Conservation (phyloP, 352 stramenopile species). For the Halophytophthora polymorphica region DNA sequence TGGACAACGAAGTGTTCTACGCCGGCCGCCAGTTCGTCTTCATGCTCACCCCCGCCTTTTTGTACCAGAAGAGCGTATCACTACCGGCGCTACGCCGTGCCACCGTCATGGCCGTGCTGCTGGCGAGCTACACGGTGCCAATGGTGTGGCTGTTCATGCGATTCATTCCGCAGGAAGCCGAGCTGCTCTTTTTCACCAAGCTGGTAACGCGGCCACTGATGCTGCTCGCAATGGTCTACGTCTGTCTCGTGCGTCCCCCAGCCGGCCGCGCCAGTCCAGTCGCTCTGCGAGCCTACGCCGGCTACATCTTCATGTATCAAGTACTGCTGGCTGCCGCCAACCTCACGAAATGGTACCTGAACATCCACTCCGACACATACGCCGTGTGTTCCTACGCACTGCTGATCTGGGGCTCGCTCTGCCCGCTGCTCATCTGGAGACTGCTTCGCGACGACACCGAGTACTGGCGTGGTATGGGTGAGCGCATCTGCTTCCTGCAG, state of each 20-base stretch:
- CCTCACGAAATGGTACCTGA: conserved; percentile 14
- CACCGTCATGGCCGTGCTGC: conserved; percentile 31
- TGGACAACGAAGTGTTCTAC: conserved; percentile 41
- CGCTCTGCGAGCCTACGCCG: conserved; percentile 28
- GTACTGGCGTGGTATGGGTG: conserved; percentile 40
- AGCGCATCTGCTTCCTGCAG: conserved; percentile 36
- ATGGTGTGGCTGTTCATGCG: conserved; percentile 25
- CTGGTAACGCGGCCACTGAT: conserved; percentile 15
- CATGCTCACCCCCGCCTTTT: conserved; percentile 41
- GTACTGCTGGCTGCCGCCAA: conserved; percentile 18
- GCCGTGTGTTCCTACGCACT: conserved; percentile 21
- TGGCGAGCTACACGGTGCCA: conserved; percentile 45
- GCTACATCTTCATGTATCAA: conserved; percentile 29
- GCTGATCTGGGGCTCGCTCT: conserved; percentile 24
- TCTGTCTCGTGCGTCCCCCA: conserved; percentile 30
- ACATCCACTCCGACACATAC: neutral
- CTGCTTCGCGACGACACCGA: conserved; percentile 51
- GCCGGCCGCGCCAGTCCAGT: conserved; percentile 26
- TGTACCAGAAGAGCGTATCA: conserved; percentile 68
- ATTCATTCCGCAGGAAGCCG: conserved; percentile 10
- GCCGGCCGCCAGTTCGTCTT: conserved; percentile 53
- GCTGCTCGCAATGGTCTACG: conserved; percentile 27
- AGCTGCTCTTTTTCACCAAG: conserved; percentile 20
- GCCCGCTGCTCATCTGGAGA: conserved; percentile 44
- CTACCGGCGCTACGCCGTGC: conserved; percentile 43